Evolutionary conservation across 768 basidiomycete species (phyloP), one percentile per base, ranked within the genome.

Genomic region (Lactarius akahatsu): DNA sequence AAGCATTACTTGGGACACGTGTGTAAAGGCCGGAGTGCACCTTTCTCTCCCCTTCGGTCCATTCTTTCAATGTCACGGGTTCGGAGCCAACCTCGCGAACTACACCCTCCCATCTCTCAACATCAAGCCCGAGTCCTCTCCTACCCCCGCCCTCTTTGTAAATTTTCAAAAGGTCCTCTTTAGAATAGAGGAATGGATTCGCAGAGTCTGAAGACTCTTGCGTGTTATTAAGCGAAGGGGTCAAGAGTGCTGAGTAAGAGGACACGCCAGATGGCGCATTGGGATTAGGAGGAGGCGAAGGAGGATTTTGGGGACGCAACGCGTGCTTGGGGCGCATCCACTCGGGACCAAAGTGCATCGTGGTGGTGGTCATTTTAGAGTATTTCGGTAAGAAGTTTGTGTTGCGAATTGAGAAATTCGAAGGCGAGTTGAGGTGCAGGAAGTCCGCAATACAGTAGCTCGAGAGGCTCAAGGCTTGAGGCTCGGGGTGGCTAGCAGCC

Each of bases 301-400:
- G 82, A 18, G 89, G 82, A 59, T 85, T 83, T 82, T 85, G 68
- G 82, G 74, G 71, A 55, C 82, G 76, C 56, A 82, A 76, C 64
- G 85, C 84, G 68, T 84, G 85, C 79, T 92, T 92, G 71, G 87
- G 84, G 73, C 92, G 86, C 92, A 94, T 93, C 92, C 92, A 94
- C 78, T 94, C 92, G 57, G 92, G 92, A 73, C 91, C 92, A 81
- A 94, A 94, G 76, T 93, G 92, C 86, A 94, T 90, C 13, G 90
- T 88, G 32, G 83, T 81, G 69, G 90, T 74, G 56, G 82, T 75
- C 82, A 83, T 83, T 80, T 77, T 80, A 73, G 60, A 20, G 40
- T 45, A 23, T 36, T 63, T 63, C 20, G 50, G 15, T 30, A 15
- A 36, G 59, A 32, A 60, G 20, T 13, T 52, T 63, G 40, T 3